phyloP scores from a whole-genome alignment of 306 rosid genomes.

The Acmispon strigosus region DNA sequence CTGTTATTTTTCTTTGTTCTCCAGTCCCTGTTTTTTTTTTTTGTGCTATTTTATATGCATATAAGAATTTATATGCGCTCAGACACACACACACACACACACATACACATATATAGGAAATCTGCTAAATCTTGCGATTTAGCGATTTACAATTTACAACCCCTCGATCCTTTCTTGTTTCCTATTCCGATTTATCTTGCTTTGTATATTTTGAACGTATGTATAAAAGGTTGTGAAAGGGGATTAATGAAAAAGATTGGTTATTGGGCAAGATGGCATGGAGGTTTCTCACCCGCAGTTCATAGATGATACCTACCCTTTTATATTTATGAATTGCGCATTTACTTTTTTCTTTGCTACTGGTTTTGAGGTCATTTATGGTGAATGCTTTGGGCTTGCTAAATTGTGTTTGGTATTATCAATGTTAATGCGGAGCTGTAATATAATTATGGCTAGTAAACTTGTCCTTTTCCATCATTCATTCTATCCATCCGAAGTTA shows the following conservation, averaged over 20 bases:
- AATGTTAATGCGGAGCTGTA: neutral
- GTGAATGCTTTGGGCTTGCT: neutral
- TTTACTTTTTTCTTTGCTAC: neutral
- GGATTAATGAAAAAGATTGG: neutral
- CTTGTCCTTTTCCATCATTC: no score
- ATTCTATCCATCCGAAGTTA: no score
- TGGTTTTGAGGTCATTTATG: neutral
- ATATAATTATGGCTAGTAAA: no score
- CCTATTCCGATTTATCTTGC: neutral
- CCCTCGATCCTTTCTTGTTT: neutral
- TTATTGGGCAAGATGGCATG: neutral
- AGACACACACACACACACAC: no score
- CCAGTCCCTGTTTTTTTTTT: no score
- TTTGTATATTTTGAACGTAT: neutral
- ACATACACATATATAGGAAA: no score
- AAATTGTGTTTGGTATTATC: constrained; percentile 5
- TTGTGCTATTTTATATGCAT: no score
- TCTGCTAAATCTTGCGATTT: no score
- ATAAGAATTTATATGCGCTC: no score
- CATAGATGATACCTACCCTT: neutral
- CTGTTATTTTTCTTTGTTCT: no score
- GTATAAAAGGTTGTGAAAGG: neutral
- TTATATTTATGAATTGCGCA: neutral
- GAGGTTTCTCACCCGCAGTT: neutral
- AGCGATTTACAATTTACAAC: no score